These are phyloP conservation scores for Coniosporium tulheliwenetii DNA, from an alignment of 2,329 filamentous ascomycete species.

Conservation along the genomic window DNA sequence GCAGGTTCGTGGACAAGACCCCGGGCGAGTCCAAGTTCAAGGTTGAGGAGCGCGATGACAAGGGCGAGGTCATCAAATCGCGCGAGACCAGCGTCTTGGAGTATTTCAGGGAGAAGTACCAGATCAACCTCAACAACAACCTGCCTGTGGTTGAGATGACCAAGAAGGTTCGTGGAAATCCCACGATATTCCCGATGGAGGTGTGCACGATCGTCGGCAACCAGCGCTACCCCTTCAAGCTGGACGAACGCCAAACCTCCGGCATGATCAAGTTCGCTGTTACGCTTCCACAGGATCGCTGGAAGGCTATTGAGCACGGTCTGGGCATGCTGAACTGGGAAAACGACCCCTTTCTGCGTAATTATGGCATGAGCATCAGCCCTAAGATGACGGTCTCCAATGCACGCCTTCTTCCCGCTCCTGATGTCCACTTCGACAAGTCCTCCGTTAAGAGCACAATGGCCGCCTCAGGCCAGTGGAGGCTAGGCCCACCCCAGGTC, in stretches of 20 bases:
- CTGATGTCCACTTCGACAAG: conserved; percentile 49
- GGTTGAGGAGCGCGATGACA: conserved; percentile 20
- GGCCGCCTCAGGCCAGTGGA: too few species aligned
- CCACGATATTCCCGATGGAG: conserved; percentile 40
- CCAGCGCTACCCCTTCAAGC: conserved; percentile 42
- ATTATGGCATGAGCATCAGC: conserved; percentile 61
- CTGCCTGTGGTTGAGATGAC: conserved; percentile 45
- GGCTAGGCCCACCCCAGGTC: too few species aligned
- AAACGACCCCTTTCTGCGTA: conserved; percentile 51
- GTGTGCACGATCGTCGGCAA: conserved; percentile 35
- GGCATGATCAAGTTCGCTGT: conserved; percentile 92
- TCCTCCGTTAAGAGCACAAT: conserved; percentile 16
- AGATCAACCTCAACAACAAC: conserved; percentile 26
- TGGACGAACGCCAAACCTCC: conserved; percentile 50
- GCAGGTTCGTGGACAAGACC: conserved; percentile 28
- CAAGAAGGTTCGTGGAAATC: conserved; percentile 24
- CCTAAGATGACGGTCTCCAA: conserved; percentile 44
- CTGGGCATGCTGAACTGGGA: conserved; percentile 52
- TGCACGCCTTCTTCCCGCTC: conserved; percentile 55
- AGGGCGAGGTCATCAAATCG: conserved; percentile 24
- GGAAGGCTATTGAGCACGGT: conserved; percentile 49
- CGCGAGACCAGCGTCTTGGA: conserved; percentile 41
- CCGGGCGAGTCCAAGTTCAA: conserved; percentile 28
- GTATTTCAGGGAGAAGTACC: conserved; percentile 39
- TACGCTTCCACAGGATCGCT: conserved; percentile 55